Evolutionary conservation across 192 early-diverging fungal genomes (phyloP), one percentile per base, ranked within the genome.

Genomic region (Coemansia sp.): DNA sequence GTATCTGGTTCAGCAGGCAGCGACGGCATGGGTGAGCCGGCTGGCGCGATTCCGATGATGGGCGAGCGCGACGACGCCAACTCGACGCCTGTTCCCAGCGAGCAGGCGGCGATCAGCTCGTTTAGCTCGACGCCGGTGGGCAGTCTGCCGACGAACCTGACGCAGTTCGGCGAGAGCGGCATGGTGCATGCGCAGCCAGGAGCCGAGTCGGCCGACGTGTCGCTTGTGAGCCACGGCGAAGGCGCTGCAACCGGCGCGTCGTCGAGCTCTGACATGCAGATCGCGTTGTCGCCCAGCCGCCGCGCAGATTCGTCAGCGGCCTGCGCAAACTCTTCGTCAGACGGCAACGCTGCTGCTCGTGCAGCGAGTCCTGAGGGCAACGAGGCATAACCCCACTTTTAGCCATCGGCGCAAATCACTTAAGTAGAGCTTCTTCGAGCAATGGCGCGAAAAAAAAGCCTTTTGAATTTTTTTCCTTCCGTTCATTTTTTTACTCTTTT

Each of bases 51-150:
- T 31, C 66, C 59, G 36, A 34, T 55, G 7, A 52, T 61, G 3
- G 68, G 29, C 40, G 72, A 60, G 34, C 68, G 78, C 67, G 76
- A 74, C 33, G 71, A 77, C 49, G 65, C 72, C 31, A 79, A 79
- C 55, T 67, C 82, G 12, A 78, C 76, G 67, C 81, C 81, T 0
- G 72, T 83, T 50, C 80, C 80, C 7, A 68, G 52, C 31, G 73
- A 77, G 56, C 68, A 77, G 30, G 66, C 69, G 7, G 69, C 72
- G 34, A 25, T 73, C n/a, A 72, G 78, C 34, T 78, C 76, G 67
- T 83, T 83, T 57, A 68, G 80, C 30, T 63, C 80, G 34, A 83
- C 80, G 63, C 80, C 80, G 0, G 80, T 83, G 8, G 76, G 68
- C 48, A 71, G 72, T 34, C 60, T 75, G 68, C 71, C 75, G 28